Evolutionary conservation across 2,329 filamentous ascomycete genomes (phyloP).

Genomic region (Pseudogymnoascus sp.): DNA sequence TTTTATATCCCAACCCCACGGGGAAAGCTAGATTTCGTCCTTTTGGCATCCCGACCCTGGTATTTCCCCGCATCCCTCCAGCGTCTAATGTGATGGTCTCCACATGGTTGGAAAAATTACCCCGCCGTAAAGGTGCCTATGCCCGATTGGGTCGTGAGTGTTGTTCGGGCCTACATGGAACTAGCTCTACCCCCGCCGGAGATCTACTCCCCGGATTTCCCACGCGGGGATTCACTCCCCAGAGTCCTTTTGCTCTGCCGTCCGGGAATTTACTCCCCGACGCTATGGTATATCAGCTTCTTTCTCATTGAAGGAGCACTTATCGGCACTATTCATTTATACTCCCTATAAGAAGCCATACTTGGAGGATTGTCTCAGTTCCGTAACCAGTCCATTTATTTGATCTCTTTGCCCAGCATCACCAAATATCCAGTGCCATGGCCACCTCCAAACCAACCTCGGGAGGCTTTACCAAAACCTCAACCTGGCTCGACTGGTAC

Average conservation of each 20-base stretch:
- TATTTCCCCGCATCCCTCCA: slow-evolving; percentile 28
- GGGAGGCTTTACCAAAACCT: slow-evolving; percentile 44
- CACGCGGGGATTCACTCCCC: background rate
- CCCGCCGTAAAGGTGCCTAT: too few species aligned
- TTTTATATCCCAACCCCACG: background rate
- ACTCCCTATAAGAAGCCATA: background rate
- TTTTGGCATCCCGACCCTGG: slow-evolving; percentile 14
- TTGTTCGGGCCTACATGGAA: too few species aligned
- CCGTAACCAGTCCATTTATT: background rate
- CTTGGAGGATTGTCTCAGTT: background rate
- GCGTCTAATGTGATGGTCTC: too few species aligned
- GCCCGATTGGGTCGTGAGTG: too few species aligned
- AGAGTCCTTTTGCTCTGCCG: background rate
- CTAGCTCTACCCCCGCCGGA: background rate
- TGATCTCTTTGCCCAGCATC: slow-evolving; percentile 30
- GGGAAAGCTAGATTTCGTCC: slow-evolving; percentile 34
- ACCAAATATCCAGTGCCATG: slow-evolving; percentile 56
- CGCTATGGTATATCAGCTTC: background rate
- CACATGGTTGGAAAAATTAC: too few species aligned
- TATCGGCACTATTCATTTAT: background rate
- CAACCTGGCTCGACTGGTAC: background rate
- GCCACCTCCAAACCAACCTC: slow-evolving; percentile 56
- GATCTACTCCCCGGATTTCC: background rate
- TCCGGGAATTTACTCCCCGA: background rate
- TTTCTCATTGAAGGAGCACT: background rate